These are phyloP conservation scores for Brassica hybrid DNA, from an alignment of 441 rosid species.

Conservation along the genomic window DNA sequence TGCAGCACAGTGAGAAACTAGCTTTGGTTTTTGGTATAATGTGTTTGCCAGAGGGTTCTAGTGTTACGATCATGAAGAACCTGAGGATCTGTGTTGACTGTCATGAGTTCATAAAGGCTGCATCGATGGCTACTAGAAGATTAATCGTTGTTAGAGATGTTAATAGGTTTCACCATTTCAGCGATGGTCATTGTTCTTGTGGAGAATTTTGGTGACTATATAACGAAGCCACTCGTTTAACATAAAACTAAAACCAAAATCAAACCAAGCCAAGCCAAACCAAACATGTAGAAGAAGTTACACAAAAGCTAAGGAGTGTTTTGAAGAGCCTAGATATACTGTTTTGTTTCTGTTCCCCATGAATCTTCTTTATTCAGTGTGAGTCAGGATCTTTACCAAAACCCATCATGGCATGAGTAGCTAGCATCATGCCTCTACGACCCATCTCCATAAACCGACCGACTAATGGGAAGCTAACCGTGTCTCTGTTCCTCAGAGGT, in stretches of 20 bases:
- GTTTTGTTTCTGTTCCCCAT: not conserved
- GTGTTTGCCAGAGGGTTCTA: slow-evolving; percentile 46
- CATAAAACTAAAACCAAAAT: slow-evolving; percentile 8
- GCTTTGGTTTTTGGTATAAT: slow-evolving; percentile 59
- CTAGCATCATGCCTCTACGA: slow-evolving; percentile 84
- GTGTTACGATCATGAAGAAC: slow-evolving; percentile 63
- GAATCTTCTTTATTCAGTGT: slow-evolving; percentile 21
- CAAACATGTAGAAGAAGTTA: too few species aligned
- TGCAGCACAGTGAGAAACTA: slow-evolving; percentile 67
- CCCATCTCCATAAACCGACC: slow-evolving; percentile 64
- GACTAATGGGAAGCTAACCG: slow-evolving; percentile 54
- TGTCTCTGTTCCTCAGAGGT: slow-evolving; percentile 71
- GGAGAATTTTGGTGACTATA: slow-evolving; percentile 58
- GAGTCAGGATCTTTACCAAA: slow-evolving; percentile 76
- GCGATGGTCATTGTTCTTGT: slow-evolving; percentile 59
- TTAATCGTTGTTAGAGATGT: slow-evolving; percentile 63
- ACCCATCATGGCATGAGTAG: slow-evolving; percentile 89
- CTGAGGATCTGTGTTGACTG: slow-evolving; percentile 69
- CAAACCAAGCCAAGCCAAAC: not conserved
- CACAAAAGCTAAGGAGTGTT: not conserved
- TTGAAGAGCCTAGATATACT: not conserved
- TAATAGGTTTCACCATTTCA: slow-evolving; percentile 66
- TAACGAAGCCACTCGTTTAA: not conserved
- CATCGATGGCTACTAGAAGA: slow-evolving; percentile 49
- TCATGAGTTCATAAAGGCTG: slow-evolving; percentile 64